phyloP scores from a whole-genome alignment of 2,329 filamentous ascomycete genomes.

The Epichloe sibirici region DNA sequence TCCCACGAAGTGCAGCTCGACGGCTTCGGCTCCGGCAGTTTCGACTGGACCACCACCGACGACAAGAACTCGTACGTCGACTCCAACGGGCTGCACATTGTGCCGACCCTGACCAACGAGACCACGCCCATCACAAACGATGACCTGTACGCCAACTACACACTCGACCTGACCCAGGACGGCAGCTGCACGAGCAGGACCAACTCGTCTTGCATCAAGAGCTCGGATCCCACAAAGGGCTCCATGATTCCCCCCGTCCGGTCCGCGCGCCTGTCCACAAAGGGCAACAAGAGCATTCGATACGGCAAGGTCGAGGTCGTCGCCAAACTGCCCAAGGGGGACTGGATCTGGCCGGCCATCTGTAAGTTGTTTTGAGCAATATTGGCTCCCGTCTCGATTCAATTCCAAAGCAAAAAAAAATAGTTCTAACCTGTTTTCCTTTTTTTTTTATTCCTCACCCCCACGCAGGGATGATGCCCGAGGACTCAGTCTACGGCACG shows the following conservation, averaged over 20 bases:
- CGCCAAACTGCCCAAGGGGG: conserved; percentile 37
- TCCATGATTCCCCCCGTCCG: conserved; percentile 38
- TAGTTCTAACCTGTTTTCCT: too few relatives aligned
- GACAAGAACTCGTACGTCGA: conserved; percentile 35
- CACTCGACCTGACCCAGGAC: conserved; percentile 30
- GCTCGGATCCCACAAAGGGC: conserved; percentile 29
- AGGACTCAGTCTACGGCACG: conserved; percentile 31
- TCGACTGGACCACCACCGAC: conserved; percentile 42
- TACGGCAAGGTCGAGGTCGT: conserved; percentile 34
- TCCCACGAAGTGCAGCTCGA: conserved; percentile 33
- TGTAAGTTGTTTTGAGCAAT: conserved; percentile 10
- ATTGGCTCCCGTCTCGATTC: too few relatives aligned
- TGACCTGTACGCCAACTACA: conserved; percentile 27
- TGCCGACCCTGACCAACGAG: conserved; percentile 37
- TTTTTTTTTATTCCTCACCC: too few relatives aligned
- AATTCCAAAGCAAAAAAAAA: too few relatives aligned
- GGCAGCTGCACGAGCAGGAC: conserved; percentile 29
- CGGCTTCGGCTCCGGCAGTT: conserved; percentile 35
- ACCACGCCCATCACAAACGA: conserved; percentile 25
- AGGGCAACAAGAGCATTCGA: conserved; percentile 10
- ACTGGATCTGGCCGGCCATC: conserved; percentile 43
- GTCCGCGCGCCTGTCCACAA: conserved; percentile 33
- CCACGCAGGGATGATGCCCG: conserved; percentile 34
- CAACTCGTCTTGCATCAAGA: conserved; percentile 24
- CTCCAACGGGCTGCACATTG: conserved; percentile 37